Base-by-base conservation (phyloP, 108 stramenopile species). In the Skeletonema menzelii region DNA sequence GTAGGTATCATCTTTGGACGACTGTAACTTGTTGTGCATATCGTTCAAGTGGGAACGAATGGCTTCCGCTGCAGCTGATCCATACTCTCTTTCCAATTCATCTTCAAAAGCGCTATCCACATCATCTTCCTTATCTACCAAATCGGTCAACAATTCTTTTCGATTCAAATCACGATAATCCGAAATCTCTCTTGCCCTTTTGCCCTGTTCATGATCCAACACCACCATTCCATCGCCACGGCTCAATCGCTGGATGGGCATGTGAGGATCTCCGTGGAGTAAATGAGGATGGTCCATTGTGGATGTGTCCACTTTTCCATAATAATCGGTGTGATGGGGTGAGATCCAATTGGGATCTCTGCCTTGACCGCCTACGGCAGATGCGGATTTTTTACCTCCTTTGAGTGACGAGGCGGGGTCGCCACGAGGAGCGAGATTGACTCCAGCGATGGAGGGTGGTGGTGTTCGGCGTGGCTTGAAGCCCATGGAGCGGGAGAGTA, bases 401-500 rank as follows among this genome's bases (percentile, higher is more conserved):
- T n/a, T 22, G 49, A 65, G 67, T 17, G 62, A 30, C 17, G 71
- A 35, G 46, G 61, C 17, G 32, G 79, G 79, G 53, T 59, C 37
- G 20, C 67, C 38, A 32, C 77, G 77, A 31, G 79, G 79, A 37
- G 47, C 19, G 30, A 79, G 67, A 27, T 64, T 72, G 19, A 79
- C 56, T 38, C 72, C 71, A 5, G 71, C 59, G 42, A 79, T 30
- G 55, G 79, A 67, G 28, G 79, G 79, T 20, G 72, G 67, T 8
- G 79, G 79, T 2, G 79, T 79, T 28, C 79, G 79, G 4, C 79
- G 79, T 38, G 79, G 79, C 55, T 46, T 22, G 67, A 79, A 79
- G 61, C 66, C 40, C 56, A 59, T 49, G 58, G 37, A 35, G 40
- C 76, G 69, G 34, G 20, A 24, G 49, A 53, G 2, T 53, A 58